Conservation (phyloP, 2,329 filamentous ascomycete genomes). For the Knoxdaviesia proteae region DNA sequence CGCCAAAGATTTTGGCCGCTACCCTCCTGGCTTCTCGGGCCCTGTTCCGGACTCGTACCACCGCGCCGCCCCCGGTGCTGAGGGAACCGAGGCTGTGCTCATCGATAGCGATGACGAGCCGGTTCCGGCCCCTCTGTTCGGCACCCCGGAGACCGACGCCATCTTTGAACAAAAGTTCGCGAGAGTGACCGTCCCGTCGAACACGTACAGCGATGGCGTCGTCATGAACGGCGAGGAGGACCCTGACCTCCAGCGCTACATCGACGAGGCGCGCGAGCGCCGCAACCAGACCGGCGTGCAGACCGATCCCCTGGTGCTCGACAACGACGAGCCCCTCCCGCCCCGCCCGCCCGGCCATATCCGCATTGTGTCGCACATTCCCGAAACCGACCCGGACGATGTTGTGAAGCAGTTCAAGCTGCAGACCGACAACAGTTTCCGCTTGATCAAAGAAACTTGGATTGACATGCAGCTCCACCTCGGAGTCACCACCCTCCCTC, state of each 20-base stretch:
- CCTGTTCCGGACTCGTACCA: background rate
- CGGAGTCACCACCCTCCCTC: conserved; percentile 13
- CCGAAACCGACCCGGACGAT: conserved; percentile 18
- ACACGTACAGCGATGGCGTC: conserved; percentile 2
- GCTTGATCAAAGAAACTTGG: conserved; percentile 50
- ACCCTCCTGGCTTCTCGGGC: no score
- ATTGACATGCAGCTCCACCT: conserved; percentile 35
- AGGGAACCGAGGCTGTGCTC: conserved; percentile 1
- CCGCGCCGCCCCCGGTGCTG: background rate
- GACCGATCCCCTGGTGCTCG: background rate
- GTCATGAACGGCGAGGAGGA: conserved; percentile 9
- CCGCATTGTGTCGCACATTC: conserved; percentile 32
- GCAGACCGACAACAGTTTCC: conserved; percentile 45
- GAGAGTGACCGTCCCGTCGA: no score
- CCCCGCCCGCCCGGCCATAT: background rate
- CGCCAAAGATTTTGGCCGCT: no score
- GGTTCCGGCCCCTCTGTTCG: no score
- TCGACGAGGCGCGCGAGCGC: conserved; percentile 18
- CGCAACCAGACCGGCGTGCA: background rate
- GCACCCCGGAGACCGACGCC: no score
- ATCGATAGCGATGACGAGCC: conserved; percentile 10
- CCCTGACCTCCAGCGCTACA: conserved; percentile 24
- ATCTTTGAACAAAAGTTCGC: no score
- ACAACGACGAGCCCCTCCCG: background rate
- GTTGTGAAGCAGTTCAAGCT: conserved; percentile 28